Conservation (phyloP, 2,329 filamentous ascomycete species). For the Hypoxylon sp. region DNA sequence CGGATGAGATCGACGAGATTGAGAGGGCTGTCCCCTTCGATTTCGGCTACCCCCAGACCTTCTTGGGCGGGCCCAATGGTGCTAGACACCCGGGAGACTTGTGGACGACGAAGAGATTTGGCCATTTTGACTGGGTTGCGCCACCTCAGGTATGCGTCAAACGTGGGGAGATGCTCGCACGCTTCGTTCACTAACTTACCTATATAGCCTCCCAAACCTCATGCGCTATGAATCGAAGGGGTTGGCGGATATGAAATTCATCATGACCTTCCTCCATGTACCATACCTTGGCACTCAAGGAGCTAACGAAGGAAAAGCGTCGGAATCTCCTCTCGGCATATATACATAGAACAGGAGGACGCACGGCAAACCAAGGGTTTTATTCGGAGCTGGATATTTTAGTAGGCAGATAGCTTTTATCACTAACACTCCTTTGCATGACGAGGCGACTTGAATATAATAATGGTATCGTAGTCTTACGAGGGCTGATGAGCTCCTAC, state of each 20-base stretch:
- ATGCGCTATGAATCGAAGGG: background rate
- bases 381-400: too few species aligned
- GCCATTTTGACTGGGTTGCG: slow-evolving; percentile 26
- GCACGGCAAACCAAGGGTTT: too few species aligned
- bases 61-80: slow-evolving; percentile 46
- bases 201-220: background rate
- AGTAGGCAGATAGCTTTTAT: too few species aligned
- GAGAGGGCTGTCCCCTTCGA: slow-evolving; percentile 66
- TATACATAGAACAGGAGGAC: background rate
- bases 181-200: background rate
- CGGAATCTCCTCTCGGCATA: background rate
- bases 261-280: background rate
- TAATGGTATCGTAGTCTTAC: too few species aligned
- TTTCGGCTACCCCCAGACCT: slow-evolving; percentile 66
- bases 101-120: slow-evolving; percentile 27
- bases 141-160: slow-evolving; percentile 18
- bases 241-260: background rate
- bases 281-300: background rate
- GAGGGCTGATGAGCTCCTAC: too few species aligned
- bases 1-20: slow-evolving; percentile 69
- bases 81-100: slow-evolving; percentile 26
- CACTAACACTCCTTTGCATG: too few species aligned
- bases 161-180: background rate
- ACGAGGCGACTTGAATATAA: too few species aligned
- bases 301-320: background rate